These are phyloP conservation scores for Rutidosis leptorrhynchoides DNA, from an alignment of 129 eudicot species.

Conservation along the genomic window DNA sequence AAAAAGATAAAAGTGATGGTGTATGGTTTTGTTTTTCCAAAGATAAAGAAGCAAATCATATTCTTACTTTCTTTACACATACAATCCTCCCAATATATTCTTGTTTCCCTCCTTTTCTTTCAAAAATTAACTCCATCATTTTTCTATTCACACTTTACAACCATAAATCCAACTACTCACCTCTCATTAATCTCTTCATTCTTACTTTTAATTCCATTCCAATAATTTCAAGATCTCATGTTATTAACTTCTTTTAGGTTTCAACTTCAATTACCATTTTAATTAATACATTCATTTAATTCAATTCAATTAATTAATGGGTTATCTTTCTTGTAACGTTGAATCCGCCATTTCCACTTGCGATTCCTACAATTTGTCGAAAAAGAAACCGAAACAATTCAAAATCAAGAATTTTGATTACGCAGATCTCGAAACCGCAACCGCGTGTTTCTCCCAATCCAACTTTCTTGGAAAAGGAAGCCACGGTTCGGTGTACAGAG, in stretches of 20 bases:
- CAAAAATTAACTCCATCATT: constrained; percentile 13
- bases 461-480: constrained; percentile 84
- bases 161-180: constrained; percentile 32
- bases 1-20: constrained; percentile 4
- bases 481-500: constrained; percentile 70
- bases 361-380: constrained; percentile 42
- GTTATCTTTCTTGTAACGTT: constrained; percentile 69
- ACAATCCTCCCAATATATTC: constrained; percentile 11
- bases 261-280: background rate
- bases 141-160: constrained; percentile 24
- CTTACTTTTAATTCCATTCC: constrained; percentile 9
- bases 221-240: background rate
- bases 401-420: constrained; percentile 42
- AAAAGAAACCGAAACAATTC: constrained; percentile 25
- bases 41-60: background rate
- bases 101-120: constrained; percentile 34
- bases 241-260: background rate
- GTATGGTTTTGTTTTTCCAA: background rate
- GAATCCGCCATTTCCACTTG: constrained; percentile 80
- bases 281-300: background rate
- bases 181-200: constrained; percentile 32
- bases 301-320: constrained; percentile 39
- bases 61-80: background rate
- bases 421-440: constrained; percentile 57
- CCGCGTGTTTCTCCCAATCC: constrained; percentile 52